These are phyloP conservation scores for Heterobasidion irregulare DNA, from an alignment of 1,284 basidiomycete genomes.

Conservation along the genomic window DNA sequence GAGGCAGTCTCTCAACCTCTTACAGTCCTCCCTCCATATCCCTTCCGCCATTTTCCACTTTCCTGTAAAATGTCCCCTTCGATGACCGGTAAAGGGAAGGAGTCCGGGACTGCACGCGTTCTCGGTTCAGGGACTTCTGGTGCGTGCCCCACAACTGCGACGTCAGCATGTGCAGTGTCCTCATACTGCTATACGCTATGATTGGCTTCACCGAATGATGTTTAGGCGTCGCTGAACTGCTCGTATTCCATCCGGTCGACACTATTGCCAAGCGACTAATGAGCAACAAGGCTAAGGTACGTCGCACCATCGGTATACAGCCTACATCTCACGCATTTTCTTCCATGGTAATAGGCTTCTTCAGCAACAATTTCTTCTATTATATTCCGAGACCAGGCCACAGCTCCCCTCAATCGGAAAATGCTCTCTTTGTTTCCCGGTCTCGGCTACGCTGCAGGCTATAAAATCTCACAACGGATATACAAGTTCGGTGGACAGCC, in stretches of 20 bases:
- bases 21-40: background rate
- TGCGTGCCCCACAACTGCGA: slow-evolving; percentile 28
- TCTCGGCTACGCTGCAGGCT: slow-evolving; percentile 95
- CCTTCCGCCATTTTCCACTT: background rate
- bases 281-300: slow-evolving; percentile 87
- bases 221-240: slow-evolving; percentile 86
- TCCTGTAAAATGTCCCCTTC: slow-evolving; percentile 49
- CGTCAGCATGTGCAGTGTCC: background rate
- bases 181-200: background rate
- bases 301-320: slow-evolving; percentile 4
- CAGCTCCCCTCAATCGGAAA: slow-evolving; percentile 62
- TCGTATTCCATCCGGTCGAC: slow-evolving; percentile 90
- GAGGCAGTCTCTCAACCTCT: background rate
- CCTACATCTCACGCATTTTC: background rate
- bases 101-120: slow-evolving; percentile 87
- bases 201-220: background rate
- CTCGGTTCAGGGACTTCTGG: slow-evolving; percentile 91
- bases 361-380: slow-evolving; percentile 58
- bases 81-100: slow-evolving; percentile 58
- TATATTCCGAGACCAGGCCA: slow-evolving; percentile 84
- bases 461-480: slow-evolving; percentile 90
- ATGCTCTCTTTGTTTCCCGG: slow-evolving; percentile 94
- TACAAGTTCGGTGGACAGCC: slow-evolving; percentile 99
- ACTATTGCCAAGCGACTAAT: slow-evolving; percentile 96
- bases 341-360: slow-evolving; percentile 41